Percentiles rank a stretch among this genome's conserved stretches.
These are phyloP conservation scores for Rosellinia necatrix DNA, from an alignment of 2,329 filamentous ascomycete genomes.

Conservation along the genomic window DNA sequence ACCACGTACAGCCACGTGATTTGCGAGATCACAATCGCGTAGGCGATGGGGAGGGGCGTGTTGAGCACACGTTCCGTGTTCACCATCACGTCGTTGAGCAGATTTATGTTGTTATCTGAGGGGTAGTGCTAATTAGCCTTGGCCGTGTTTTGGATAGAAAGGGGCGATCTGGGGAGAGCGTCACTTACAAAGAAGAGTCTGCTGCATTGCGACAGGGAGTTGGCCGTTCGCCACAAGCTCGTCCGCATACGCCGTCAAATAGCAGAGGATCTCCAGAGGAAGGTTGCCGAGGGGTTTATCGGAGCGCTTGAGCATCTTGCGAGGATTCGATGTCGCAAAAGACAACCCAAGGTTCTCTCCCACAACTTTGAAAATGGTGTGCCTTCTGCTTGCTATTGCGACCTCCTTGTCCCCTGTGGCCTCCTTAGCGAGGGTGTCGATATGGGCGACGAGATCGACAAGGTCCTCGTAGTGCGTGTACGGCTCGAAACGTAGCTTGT, in stretches of 20 bases:
- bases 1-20: slow-evolving; percentile 86
- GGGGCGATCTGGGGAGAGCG: slow-evolving; percentile 3
- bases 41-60: slow-evolving; percentile 81
- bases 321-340: slow-evolving; percentile 77
- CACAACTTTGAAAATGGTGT: slow-evolving; percentile 61
- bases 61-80: slow-evolving; percentile 79
- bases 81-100: slow-evolving; percentile 73
- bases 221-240: slow-evolving; percentile 60
- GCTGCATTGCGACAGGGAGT: slow-evolving; percentile 61
- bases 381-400: slow-evolving; percentile 47
- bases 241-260: slow-evolving; percentile 71
- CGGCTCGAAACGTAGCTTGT: slow-evolving; percentile 82
- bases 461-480: slow-evolving; percentile 79
- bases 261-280: slow-evolving; percentile 79
- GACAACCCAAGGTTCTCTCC: slow-evolving; percentile 78
- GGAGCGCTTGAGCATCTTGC: slow-evolving; percentile 75
- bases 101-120: slow-evolving; percentile 61
- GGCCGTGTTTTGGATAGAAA: slow-evolving; percentile 12
- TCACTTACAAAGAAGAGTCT: slow-evolving; percentile 56
- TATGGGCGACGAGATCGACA: slow-evolving; percentile 68
- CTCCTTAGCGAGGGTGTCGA: slow-evolving; percentile 73
- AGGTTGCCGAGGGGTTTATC: slow-evolving; percentile 77
- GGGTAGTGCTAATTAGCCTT: slow-evolving; percentile 7
- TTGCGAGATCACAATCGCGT: slow-evolving; percentile 82
- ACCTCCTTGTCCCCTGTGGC: slow-evolving; percentile 52